Conservation (phyloP, 2,329 filamentous ascomycete genomes). For the Hymenoscyphus fraxineus region DNA sequence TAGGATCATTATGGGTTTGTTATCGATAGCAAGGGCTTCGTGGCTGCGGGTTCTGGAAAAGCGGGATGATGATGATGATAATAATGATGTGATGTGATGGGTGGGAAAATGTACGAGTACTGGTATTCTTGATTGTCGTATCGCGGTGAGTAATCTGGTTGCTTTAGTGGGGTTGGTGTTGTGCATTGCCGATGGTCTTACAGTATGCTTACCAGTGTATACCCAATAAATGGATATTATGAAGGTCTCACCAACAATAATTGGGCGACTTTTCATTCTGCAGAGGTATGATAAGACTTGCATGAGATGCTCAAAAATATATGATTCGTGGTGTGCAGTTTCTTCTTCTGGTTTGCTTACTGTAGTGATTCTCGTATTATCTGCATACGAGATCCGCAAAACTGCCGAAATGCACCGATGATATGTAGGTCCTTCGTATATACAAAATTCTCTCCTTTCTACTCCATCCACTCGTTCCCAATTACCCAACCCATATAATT, state of each 20-base stretch:
- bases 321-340: background rate
- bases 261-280: background rate
- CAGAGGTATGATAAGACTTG: background rate
- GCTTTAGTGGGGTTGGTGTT: background rate
- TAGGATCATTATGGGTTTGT: constrained; percentile 27
- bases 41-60: background rate
- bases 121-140: constrained; percentile 6
- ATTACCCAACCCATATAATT: background rate
- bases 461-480: background rate
- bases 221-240: background rate
- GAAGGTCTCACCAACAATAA: background rate
- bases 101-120: background rate
- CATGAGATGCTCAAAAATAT: background rate
- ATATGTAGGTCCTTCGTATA: background rate
- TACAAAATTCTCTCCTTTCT: background rate
- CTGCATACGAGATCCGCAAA: constrained; percentile 3
- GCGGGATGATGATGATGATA: background rate
- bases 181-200: background rate
- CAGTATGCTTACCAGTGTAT: background rate
- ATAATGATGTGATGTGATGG: background rate
- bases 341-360: background rate
- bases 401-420: background rate
- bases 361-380: background rate
- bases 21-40: constrained; percentile 17
- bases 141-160: constrained; percentile 1